Evolutionary conservation across 2,329 filamentous ascomycete genomes (phyloP).

Genomic region (Xylariaceae sp.): DNA sequence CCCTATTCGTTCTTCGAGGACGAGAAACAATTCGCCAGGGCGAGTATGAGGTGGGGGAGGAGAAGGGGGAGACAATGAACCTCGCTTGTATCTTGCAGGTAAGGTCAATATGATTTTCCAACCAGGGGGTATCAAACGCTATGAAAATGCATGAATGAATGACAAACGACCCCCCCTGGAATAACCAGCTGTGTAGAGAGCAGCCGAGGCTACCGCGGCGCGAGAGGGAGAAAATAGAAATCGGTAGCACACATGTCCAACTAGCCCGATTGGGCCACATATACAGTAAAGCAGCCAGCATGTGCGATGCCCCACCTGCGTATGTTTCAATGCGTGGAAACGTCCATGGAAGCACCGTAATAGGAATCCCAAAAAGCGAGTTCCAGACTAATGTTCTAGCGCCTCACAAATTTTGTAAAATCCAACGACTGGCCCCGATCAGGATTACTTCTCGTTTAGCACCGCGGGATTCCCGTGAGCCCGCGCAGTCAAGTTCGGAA

Average conservation of each 20-base stretch:
- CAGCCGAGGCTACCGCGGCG: neutral
- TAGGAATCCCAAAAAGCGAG: neutral
- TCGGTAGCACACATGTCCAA: neutral
- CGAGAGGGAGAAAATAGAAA: neutral
- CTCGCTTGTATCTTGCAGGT: neutral
- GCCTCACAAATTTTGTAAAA: constrained; percentile 1
- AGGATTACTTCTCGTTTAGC: neutral
- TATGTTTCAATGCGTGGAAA: constrained; percentile 10
- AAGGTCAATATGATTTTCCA: neutral
- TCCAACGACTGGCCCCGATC: neutral
- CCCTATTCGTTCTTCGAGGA: neutral
- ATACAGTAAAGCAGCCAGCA: neutral
- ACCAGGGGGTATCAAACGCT: constrained; percentile 18
- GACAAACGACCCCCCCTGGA: neutral
- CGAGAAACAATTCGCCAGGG: neutral
- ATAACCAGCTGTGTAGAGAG: neutral
- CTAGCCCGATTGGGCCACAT: neutral
- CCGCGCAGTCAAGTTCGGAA: neutral
- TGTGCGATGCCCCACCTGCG: constrained; percentile 4
- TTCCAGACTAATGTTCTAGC: neutral
- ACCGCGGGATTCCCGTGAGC: neutral
- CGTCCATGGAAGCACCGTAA: neutral
- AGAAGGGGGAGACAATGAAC: neutral
- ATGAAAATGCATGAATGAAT: constrained; percentile 4
- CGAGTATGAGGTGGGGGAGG: neutral